A percentile compares a stretch with the other conserved stretches of the same genome.
Evolutionary conservation across 108 stramenopile genomes (phyloP).

Genomic region (Ochromonas danica): DNA sequence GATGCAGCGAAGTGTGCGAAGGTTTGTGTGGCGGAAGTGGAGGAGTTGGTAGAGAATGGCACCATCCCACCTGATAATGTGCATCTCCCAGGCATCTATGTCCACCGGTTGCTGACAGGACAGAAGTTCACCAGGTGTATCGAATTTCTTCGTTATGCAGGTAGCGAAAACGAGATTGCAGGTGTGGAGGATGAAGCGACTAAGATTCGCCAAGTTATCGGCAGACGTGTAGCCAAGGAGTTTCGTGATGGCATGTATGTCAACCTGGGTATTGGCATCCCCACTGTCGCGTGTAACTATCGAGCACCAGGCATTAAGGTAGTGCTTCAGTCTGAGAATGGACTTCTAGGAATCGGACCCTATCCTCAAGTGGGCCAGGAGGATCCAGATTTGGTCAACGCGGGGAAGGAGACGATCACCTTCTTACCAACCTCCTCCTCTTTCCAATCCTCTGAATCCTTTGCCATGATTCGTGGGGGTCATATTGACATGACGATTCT

Average conservation of each 20-base stretch:
- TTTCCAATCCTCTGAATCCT: constrained; percentile 70
- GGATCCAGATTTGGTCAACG: constrained; percentile 82
- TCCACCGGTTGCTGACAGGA: constrained; percentile 74
- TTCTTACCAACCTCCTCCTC: constrained; percentile 67
- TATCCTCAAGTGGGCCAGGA: constrained; percentile 61
- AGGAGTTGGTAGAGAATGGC: constrained; percentile 81
- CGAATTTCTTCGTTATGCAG: constrained; percentile 56
- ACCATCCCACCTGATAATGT: constrained; percentile 75
- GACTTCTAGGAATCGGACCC: constrained; percentile 78
- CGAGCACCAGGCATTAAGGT: constrained; percentile 76
- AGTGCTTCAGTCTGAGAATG: constrained; percentile 86
- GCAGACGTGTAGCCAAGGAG: constrained; percentile 77
- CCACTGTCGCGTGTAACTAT: constrained; percentile 76
- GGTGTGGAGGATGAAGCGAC: constrained; percentile 54
- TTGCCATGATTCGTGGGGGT: constrained; percentile 88
- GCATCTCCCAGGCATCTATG: constrained; percentile 83
- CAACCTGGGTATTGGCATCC: constrained; percentile 83
- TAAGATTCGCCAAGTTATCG: constrained; percentile 50
- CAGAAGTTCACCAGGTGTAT: constrained; percentile 73
- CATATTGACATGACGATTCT: constrained; percentile 86
- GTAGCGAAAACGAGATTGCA: constrained; percentile 60
- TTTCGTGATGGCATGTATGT: constrained; percentile 88
- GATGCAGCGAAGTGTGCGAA: constrained; percentile 80
- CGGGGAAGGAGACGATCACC: constrained; percentile 86
- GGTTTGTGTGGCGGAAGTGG: constrained; percentile 79